Evolutionary conservation across 164 flowering plant genomes (phyloP).

Genomic region (Buxus sempervirens): DNA sequence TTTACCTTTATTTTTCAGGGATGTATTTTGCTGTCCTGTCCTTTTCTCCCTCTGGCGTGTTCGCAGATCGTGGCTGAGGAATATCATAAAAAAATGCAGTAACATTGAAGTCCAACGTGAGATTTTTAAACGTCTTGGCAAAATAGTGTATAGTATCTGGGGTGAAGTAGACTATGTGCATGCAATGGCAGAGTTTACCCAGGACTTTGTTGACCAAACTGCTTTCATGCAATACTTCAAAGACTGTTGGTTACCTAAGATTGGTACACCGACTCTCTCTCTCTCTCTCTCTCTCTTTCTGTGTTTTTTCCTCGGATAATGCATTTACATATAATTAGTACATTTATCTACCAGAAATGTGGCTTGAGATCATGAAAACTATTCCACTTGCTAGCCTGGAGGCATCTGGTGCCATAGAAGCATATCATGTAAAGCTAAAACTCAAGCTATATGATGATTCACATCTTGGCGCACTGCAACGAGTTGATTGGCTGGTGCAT

Average conservation of each 20-base stretch:
- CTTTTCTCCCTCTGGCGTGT: slow-evolving; percentile 89
- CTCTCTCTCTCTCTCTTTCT: slow-evolving; percentile 10
- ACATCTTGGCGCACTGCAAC: slow-evolving; percentile 79
- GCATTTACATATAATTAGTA: neutral
- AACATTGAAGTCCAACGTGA: slow-evolving; percentile 77
- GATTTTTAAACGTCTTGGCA: slow-evolving; percentile 79
- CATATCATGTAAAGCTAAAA: slow-evolving; percentile 90
- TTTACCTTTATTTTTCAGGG: slow-evolving; percentile 48
- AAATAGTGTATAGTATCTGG: slow-evolving; percentile 69
- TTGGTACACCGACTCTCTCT: slow-evolving; percentile 48
- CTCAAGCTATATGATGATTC: slow-evolving; percentile 79
- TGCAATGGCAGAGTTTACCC: slow-evolving; percentile 56
- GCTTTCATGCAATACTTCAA: slow-evolving; percentile 80
- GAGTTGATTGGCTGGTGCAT: slow-evolving; percentile 97
- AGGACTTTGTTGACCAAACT: slow-evolving; percentile 88
- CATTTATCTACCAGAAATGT: slow-evolving; percentile 58
- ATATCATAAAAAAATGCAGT: slow-evolving; percentile 64
- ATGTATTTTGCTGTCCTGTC: slow-evolving; percentile 76
- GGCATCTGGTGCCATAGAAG: slow-evolving; percentile 90
- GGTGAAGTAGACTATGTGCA: slow-evolving; percentile 40
- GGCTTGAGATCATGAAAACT: slow-evolving; percentile 70
- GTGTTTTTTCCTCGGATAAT: neutral
- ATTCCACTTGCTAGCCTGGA: slow-evolving; percentile 92
- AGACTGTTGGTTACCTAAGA: slow-evolving; percentile 83
- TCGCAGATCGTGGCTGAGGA: slow-evolving; percentile 89